Conservation (phyloP, 176 grass and related monocot genomes). For the Calamus simplicifolius region DNA sequence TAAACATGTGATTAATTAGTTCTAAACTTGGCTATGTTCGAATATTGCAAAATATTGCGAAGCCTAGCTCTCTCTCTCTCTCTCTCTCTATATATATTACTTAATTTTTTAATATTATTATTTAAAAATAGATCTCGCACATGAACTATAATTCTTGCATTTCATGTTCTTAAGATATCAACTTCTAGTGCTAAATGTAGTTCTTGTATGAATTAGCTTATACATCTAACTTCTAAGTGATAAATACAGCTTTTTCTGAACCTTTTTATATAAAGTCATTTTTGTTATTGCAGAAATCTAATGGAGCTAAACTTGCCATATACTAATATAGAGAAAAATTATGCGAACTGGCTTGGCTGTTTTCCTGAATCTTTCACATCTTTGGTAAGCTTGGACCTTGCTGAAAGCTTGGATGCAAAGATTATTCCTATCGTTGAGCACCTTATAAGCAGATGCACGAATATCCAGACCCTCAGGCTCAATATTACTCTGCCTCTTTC, state of each 20-base stretch:
- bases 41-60: too few species aligned
- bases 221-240: too few species aligned
- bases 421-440: conserved; percentile 40
- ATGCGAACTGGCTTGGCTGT: conserved; percentile 39
- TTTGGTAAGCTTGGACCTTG: conserved; percentile 56
- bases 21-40: too few species aligned
- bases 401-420: conserved; percentile 47
- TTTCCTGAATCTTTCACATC: conserved; percentile 60
- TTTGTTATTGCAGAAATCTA: conserved; percentile 35
- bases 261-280: conserved; percentile 6
- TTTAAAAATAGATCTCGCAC: too few species aligned
- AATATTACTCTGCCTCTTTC: conserved; percentile 55
- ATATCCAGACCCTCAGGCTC: conserved; percentile 54
- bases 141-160: too few species aligned
- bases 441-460: conserved; percentile 49
- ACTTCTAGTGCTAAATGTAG: too few species aligned
- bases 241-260: neutral
- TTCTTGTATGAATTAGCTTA: too few species aligned
- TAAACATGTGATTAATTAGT: too few species aligned
- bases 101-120: too few species aligned
- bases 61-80: too few species aligned
- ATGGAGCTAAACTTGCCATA: conserved; percentile 58
- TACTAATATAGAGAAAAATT: conserved; percentile 55
- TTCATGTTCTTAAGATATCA: too few species aligned
- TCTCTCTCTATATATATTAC: too few species aligned